Evolutionary conservation across 2,329 filamentous ascomycete genomes (phyloP), one percentile per base, ranked within the genome.

Genomic region (Exophiala viscosa): DNA sequence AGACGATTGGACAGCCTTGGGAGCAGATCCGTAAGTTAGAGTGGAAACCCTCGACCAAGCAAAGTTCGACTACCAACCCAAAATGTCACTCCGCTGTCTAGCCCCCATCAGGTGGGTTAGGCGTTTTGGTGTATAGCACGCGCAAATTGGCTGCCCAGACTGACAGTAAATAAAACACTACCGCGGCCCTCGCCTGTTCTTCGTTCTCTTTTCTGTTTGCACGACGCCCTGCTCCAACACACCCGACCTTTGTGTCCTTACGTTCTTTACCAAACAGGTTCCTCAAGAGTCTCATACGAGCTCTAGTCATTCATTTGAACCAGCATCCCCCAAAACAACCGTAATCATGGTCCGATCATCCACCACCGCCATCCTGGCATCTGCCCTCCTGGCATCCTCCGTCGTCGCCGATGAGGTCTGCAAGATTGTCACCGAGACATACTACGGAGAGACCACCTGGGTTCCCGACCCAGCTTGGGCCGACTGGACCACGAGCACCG

Each of bases 301-400:
- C 53, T 52, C 48, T 42, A 56, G 53, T 56, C 53, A 50, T 45
- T 56, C 53, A 50, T 56, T 56, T 34, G 35, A 49, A 54, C 47
- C 51, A 41, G 43, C 23, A 40, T n/a, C n/a, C n/a, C n/a, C 14
- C 9, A 42, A 31, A 10, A 18, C 41, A 34, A 31, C 20, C 23
- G n/a, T 35, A 32, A 54, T 44, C 45, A 54, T 50, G 46, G 43
- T 50, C 28, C 35, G 34, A 35, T 47, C 47, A 42, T 40, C 33
- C 20, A 50, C 52, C 52, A 46, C 45, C 31, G 47, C 52, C 36
- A 13, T 54, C 14, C 11, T 54, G 52, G 52, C 52, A 14, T 40
- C 52, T 20, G 20, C 35, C 34, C 33, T 50, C 41, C 39, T 54
- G 45, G 52, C 52, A 38, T 45, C 51, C 23, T 45, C 46, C n/a